Percentiles rank a stretch among this genome's conserved stretches.
Evolutionary conservation across 352 stramenopile genomes (phyloP).

Genomic region (Phytophthora ramorum): DNA sequence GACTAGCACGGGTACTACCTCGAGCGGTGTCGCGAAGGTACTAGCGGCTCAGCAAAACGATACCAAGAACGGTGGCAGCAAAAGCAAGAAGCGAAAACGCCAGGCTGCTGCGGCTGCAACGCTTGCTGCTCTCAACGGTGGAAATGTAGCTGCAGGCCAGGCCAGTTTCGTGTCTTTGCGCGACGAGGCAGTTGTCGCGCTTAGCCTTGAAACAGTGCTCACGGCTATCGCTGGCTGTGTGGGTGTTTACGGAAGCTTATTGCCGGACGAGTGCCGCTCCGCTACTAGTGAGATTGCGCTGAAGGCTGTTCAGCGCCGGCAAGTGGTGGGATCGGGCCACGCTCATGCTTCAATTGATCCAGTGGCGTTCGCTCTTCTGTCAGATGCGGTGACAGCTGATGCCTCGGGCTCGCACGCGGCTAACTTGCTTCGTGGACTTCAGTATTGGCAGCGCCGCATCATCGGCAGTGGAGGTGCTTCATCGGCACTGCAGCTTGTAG

Average conservation of each 20-base stretch:
- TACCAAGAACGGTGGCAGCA: conserved; percentile 37
- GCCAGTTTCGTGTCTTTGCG: conserved; percentile 64
- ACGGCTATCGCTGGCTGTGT: conserved; percentile 62
- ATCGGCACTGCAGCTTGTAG: conserved; percentile 52
- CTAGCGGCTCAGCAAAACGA: conserved; percentile 26
- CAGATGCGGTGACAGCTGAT: conserved; percentile 63
- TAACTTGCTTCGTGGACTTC: conserved; percentile 62
- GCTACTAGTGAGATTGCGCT: conserved; percentile 53
- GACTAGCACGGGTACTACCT: conserved; percentile 1
- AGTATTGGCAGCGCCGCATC: conserved; percentile 57
- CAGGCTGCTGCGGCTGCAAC: conserved; percentile 63
- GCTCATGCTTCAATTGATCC: conserved; percentile 35
- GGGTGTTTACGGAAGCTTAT: conserved; percentile 63
- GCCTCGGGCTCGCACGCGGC: conserved; percentile 54
- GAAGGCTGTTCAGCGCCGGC: conserved; percentile 43
- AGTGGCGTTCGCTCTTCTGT: conserved; percentile 61
- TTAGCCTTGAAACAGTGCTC: conserved; percentile 61
- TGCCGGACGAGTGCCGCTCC: conserved; percentile 53
- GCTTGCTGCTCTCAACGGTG: conserved; percentile 39
- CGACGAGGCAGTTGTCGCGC: conserved; percentile 46
- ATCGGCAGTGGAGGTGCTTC: conserved; percentile 31
- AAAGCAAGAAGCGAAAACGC: conserved; percentile 89
- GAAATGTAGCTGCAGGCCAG: conserved; percentile 15
- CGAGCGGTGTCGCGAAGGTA: conserved; percentile 24
- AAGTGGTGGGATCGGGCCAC: conserved; percentile 30